Evolutionary conservation across 768 basidiomycete species (phyloP).

Genomic region (Lanmaoa rubissima): DNA sequence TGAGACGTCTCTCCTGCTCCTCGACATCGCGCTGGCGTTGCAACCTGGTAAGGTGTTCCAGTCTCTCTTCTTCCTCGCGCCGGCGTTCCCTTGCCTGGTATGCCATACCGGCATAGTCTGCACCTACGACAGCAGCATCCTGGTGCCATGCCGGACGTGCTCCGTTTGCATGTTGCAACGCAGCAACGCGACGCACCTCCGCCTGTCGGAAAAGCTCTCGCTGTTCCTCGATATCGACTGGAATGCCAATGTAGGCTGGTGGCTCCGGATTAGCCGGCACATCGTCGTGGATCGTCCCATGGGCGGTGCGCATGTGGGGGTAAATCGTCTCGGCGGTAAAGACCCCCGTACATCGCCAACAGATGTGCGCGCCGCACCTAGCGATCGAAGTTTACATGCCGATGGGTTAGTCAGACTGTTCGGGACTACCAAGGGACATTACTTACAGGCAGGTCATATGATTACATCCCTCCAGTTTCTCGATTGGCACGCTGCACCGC

Average conservation of each 20-base stretch:
- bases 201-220: slow-evolving; percentile 15
- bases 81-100: background rate
- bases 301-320: slow-evolving; percentile 36
- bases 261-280: slow-evolving; percentile 1
- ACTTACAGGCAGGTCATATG: slow-evolving; percentile 63
- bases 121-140: background rate
- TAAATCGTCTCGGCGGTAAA: slow-evolving; percentile 37
- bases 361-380: slow-evolving; percentile 73
- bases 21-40: slow-evolving; percentile 5
- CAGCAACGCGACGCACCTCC: slow-evolving; percentile 10
- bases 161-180: background rate
- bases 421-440: background rate
- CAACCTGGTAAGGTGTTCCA: background rate
- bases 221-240: slow-evolving; percentile 22
- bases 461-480: slow-evolving; percentile 72
- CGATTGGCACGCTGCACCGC: slow-evolving; percentile 63
- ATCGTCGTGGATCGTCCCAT: slow-evolving; percentile 32
- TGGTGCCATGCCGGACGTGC: background rate
- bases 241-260: slow-evolving; percentile 8
- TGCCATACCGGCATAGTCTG: background rate
- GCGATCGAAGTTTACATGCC: too few species aligned
- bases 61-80: slow-evolving; percentile 1
- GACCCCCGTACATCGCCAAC: slow-evolving; percentile 58
- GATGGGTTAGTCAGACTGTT: background rate
- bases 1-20: slow-evolving; percentile 2